phyloP scores from a whole-genome alignment of 1,284 basidiomycete genomes.

The Stereum hirsutum region DNA sequence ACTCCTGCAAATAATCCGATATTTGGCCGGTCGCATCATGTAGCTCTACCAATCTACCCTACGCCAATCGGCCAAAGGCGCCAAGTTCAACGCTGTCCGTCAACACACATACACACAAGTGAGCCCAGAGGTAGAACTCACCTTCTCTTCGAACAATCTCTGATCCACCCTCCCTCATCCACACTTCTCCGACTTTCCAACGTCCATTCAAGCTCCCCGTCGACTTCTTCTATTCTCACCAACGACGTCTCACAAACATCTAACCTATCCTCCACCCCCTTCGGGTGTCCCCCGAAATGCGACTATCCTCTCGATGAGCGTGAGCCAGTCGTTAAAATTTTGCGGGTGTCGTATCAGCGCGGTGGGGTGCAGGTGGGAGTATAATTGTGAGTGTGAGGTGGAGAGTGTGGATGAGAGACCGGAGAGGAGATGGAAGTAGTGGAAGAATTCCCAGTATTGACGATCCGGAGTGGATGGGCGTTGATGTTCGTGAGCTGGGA shows the following conservation, averaged over 20 bases:
- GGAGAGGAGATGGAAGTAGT: conserved; percentile 21
- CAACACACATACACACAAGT: conserved; percentile 13
- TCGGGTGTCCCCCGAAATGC: conserved; percentile 78
- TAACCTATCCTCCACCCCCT: conserved; percentile 64
- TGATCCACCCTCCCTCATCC: conserved; percentile 85
- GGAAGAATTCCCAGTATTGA: conserved; percentile 5
- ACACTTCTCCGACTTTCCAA: conserved; percentile 76
- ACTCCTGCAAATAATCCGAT: conserved; percentile 85
- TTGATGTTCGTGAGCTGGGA: conserved; percentile 26
- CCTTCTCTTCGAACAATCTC: conserved; percentile 78
- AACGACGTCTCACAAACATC: conserved; percentile 68
- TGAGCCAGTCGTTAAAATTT: conserved; percentile 93
- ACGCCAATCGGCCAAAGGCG: too few species aligned
- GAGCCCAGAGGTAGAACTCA: too few species aligned
- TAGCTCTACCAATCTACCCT: conserved; percentile 71
- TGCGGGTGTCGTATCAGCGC: conserved; percentile 80
- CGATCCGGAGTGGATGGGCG: conserved; percentile 21
- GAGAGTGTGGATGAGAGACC: conserved; percentile 24
- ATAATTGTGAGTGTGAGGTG: conserved; percentile 22
- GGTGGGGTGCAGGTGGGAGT: conserved; percentile 36
- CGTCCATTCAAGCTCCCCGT: conserved; percentile 73
- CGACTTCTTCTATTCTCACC: conserved; percentile 60
- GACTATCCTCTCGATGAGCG: conserved; percentile 78
- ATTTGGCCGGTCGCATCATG: conserved; percentile 72
- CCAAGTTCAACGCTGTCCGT: too few species aligned